Conservation (phyloP, 2,329 filamentous ascomycete species). For the Ascomycota sp. region DNA sequence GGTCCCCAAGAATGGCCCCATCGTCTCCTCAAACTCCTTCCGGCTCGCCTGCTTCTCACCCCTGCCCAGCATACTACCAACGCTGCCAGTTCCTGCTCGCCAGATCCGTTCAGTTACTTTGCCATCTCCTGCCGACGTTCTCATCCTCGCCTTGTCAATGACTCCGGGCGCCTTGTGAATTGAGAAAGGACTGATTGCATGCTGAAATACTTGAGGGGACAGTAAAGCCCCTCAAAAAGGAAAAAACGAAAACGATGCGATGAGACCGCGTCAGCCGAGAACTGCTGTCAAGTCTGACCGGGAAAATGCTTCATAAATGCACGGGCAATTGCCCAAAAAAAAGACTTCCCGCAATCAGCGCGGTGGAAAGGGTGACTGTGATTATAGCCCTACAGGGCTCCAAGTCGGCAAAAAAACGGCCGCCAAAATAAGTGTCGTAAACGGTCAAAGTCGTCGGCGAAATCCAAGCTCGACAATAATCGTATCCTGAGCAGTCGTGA, state of each 20-base stretch:
- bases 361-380: not conserved
- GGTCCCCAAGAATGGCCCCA: not conserved
- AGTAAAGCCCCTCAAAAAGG: no score
- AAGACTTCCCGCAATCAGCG: not conserved
- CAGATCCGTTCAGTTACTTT: no score
- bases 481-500: conserved; percentile 8
- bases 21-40: not conserved
- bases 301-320: conserved; percentile 6
- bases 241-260: conserved; percentile 14
- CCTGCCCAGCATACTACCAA: conserved; percentile 10
- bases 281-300: conserved; percentile 8
- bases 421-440: conserved; percentile 15
- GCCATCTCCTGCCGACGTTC: conserved; percentile 8
- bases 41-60: no score
- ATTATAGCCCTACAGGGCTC: not conserved
- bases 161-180: conserved; percentile 22
- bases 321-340: not conserved
- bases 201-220: conserved; percentile 16
- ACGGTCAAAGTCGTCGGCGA: conserved; percentile 7
- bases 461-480: conserved; percentile 11
- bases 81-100: not conserved
- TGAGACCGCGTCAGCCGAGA: conserved; percentile 9
- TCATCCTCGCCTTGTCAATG: conserved; percentile 15
- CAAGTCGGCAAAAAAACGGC: conserved; percentile 3
- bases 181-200: conserved; percentile 13